Conservation (phyloP, 1,284 basidiomycete genomes). For the Heterobasidion occidentale region DNA sequence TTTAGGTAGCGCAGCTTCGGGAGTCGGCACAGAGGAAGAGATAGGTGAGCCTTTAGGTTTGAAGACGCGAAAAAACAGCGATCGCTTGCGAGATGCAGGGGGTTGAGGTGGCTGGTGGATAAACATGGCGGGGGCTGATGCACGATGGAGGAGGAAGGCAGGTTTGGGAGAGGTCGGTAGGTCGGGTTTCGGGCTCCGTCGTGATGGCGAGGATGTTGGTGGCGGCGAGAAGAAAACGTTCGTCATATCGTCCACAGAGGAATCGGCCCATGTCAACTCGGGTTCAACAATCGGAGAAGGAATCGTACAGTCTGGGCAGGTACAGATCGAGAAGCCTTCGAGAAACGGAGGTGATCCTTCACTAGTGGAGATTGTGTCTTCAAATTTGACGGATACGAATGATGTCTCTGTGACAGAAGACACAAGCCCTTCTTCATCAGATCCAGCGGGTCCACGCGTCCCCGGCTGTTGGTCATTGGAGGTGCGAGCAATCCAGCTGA, state of each 20-base stretch:
- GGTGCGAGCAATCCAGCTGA: slow-evolving; percentile 9
- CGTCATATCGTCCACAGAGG: not conserved
- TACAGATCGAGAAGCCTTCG: not conserved
- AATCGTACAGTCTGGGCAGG: not conserved
- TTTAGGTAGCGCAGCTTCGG: not conserved
- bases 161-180: slow-evolving; percentile 9
- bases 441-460: slow-evolving; percentile 1
- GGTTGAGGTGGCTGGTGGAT: not conserved
- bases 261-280: slow-evolving; percentile 7
- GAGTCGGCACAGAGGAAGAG: no score
- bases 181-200: slow-evolving; percentile 2
- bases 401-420: not conserved
- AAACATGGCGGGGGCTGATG: not conserved
- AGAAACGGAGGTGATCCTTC: not conserved
- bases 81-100: not conserved
- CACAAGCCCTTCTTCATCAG: not conserved
- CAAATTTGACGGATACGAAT: not conserved
- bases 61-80: not conserved
- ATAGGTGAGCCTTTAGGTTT: not conserved
- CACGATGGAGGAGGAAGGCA: slow-evolving; percentile 1
- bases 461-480: slow-evolving; percentile 6
- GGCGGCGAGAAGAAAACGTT: not conserved
- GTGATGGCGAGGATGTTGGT: not conserved
- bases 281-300: not conserved
- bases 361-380: not conserved